phyloP scores from a whole-genome alignment of 441 rosid species.

The Adansonia grandidieri region DNA sequence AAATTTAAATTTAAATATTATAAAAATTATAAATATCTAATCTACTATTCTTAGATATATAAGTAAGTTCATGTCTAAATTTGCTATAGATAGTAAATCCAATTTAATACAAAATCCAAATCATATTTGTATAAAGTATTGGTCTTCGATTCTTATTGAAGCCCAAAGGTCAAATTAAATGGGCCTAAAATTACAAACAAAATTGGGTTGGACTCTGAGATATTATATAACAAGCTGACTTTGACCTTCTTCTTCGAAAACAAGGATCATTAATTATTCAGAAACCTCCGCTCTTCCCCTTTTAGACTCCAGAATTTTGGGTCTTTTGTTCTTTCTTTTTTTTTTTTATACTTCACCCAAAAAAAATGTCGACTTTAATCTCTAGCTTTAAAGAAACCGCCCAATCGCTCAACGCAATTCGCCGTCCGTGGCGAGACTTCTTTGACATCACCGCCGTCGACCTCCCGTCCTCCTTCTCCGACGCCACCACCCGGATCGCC shows the following conservation, averaged over 20 bases:
- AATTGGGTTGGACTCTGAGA: not conserved
- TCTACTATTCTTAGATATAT: too few species aligned
- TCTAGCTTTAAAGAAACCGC: conserved; percentile 50
- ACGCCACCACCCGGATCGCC: conserved; percentile 60
- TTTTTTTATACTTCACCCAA: not conserved
- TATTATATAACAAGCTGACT: not conserved
- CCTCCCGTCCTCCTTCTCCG: conserved; percentile 57
- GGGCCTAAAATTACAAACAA: not conserved
- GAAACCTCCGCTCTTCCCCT: not conserved
- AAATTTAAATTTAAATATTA: too few species aligned
- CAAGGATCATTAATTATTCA: too few species aligned
- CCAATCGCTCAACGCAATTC: conserved; percentile 44
- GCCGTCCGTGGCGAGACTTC: conserved; percentile 65
- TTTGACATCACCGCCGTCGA: conserved; percentile 56
- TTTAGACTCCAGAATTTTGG: not conserved
- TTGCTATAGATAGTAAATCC: too few species aligned
- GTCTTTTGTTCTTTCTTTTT: too few species aligned
- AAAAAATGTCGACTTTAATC: conserved; percentile 43
- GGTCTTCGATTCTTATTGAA: too few species aligned
- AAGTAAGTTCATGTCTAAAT: too few species aligned
- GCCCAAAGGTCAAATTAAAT: not conserved
- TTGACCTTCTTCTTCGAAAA: not conserved
- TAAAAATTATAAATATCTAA: too few species aligned
- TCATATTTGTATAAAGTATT: too few species aligned
- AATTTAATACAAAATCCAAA: too few species aligned